A percentile compares a stretch with the other conserved stretches of the same genome.
Conservation (phyloP, 2,329 filamentous ascomycete species). For the Paraphoma chrysanthemicola region DNA sequence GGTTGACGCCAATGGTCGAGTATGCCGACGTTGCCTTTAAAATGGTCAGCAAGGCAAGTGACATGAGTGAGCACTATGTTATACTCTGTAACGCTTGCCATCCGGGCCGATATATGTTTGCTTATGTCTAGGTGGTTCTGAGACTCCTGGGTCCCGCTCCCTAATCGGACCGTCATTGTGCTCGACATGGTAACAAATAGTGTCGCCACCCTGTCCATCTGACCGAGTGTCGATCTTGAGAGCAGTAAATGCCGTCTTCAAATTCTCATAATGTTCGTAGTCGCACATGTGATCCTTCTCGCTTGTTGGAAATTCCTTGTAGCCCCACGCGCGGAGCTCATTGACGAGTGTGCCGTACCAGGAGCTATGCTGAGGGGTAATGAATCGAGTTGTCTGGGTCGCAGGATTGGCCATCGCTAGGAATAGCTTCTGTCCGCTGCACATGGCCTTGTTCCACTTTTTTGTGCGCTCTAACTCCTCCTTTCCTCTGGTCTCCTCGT, state of each 20-base stretch:
- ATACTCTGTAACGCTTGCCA: neutral
- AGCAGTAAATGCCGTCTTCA: slow-evolving; percentile 8
- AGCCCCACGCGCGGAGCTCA: slow-evolving; percentile 15
- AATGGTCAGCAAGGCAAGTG: neutral
- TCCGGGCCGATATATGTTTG: neutral
- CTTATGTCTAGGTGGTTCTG: neutral
- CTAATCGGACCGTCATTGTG: neutral
- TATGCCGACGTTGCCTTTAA: neutral
- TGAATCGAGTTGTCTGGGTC: neutral
- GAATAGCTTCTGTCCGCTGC: neutral
- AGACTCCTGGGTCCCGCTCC: neutral
- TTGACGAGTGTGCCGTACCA: neutral
- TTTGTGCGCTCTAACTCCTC: neutral
- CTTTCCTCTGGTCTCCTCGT: neutral
- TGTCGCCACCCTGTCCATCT: neutral
- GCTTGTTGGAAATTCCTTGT: slow-evolving; percentile 7
- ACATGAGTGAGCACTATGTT: no score
- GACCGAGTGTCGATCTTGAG: neutral
- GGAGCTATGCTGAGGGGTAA: neutral
- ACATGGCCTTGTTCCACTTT: neutral
- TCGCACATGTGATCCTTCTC: slow-evolving; percentile 2
- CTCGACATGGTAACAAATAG: neutral
- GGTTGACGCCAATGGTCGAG: neutral
- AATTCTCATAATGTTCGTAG: slow-evolving; percentile 13
- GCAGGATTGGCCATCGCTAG: neutral